phyloP scores from a whole-genome alignment of 805 yeast genomes.

The Kodamaea fukazawae region DNA sequence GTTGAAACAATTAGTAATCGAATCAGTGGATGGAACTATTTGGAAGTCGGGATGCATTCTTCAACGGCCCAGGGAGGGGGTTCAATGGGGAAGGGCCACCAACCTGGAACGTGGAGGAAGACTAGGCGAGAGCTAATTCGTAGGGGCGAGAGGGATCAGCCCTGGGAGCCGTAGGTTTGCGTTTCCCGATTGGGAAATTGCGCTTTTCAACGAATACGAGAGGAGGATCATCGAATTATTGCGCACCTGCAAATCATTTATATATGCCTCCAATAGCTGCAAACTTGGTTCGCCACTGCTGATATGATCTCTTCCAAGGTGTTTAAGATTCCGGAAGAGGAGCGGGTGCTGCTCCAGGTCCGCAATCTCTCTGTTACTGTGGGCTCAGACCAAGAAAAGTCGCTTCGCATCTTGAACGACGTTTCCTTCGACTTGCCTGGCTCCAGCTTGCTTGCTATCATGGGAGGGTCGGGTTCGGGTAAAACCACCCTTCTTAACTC shows the following conservation, averaged over 20 bases:
- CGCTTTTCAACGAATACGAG: neutral
- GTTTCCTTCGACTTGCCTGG: conserved; percentile 58
- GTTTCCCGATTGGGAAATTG: too few relatives aligned
- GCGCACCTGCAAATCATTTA: too few relatives aligned
- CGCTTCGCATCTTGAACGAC: conserved; percentile 28
- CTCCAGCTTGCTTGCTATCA: conserved; percentile 69
- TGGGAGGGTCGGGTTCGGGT: conserved; percentile 79
- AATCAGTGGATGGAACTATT: too few relatives aligned
- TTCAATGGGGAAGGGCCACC: too few relatives aligned
- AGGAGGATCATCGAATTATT: neutral
- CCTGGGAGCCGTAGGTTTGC: too few relatives aligned
- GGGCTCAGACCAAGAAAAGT: neutral
- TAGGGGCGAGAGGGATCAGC: too few relatives aligned
- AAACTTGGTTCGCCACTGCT: neutral
- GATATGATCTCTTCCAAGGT: conserved; percentile 2
- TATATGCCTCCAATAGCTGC: too few relatives aligned
- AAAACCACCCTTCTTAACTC: conserved; percentile 77
- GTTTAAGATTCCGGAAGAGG: conserved; percentile 6
- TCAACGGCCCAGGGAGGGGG: too few relatives aligned
- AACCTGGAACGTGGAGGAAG: too few relatives aligned
- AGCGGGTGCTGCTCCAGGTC: conserved; percentile 12
- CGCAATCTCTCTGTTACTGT: conserved; percentile 11
- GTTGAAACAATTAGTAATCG: too few relatives aligned
- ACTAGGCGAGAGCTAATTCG: too few relatives aligned
- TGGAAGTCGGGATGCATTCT: too few relatives aligned